Evolutionary conservation across 768 basidiomycete genomes (phyloP).

Genomic region (Phanerodontia chrysosporium): DNA sequence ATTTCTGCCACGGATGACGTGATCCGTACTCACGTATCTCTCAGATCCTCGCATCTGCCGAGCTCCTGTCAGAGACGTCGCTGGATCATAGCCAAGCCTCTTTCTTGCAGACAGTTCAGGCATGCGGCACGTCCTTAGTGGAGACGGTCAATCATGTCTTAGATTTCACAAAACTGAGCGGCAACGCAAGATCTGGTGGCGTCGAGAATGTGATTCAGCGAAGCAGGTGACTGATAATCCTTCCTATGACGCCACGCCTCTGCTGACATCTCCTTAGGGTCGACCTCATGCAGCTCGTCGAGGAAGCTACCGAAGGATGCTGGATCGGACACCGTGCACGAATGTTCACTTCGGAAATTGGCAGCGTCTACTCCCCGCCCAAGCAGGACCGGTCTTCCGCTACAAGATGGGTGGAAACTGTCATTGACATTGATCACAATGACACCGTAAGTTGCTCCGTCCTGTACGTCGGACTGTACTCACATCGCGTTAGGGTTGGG

Average conservation of each 20-base stretch:
- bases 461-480: background rate
- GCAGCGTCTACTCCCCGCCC: constrained; percentile 89
- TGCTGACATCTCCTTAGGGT: constrained; percentile 36
- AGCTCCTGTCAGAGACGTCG: constrained; percentile 81
- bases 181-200: constrained; percentile 74
- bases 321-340: constrained; percentile 92
- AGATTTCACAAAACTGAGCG: constrained; percentile 93
- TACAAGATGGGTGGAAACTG: constrained; percentile 68
- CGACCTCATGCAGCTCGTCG: constrained; percentile 76
- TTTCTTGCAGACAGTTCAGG: constrained; percentile 90
- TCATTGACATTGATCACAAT: constrained; percentile 79
- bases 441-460: constrained; percentile 45
- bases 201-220: constrained; percentile 72
- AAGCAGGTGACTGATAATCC: constrained; percentile 40
- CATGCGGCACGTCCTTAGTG: constrained; percentile 91
- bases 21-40: too few species aligned
- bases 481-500: constrained; percentile 63
- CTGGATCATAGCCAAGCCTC: constrained; percentile 79
- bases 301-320: constrained; percentile 89
- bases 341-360: constrained; percentile 73
- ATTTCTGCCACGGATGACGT: background rate
- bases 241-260: background rate
- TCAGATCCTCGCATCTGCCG: constrained; percentile 89
- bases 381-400: constrained; percentile 45
- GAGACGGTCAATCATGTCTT: constrained; percentile 97